These are phyloP conservation scores for Cutaneotrichosporon sp. DNA, from an alignment of 1,284 basidiomycete species.

Conservation along the genomic window DNA sequence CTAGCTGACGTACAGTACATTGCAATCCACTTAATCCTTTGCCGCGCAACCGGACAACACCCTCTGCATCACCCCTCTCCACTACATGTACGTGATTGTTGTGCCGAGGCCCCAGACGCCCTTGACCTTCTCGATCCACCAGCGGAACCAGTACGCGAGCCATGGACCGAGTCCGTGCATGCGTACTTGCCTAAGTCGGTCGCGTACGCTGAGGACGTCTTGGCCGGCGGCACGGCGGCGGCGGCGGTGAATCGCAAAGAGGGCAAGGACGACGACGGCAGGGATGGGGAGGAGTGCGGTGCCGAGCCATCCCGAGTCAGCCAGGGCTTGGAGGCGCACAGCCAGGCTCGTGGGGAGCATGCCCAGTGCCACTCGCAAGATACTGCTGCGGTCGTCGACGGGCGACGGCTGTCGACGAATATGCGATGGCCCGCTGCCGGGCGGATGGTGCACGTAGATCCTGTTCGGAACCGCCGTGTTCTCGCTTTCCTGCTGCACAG, in stretches of 20 bases:
- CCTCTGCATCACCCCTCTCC: neutral
- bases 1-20: no score
- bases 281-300: slow-evolving; percentile 10
- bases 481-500: slow-evolving; percentile 10
- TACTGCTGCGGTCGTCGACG: neutral
- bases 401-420: neutral
- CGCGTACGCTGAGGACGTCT: slow-evolving; percentile 10
- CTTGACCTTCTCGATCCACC: slow-evolving; percentile 37
- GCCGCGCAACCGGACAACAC: no score
- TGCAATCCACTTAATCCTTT: no score
- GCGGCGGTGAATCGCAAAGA: slow-evolving; percentile 11
- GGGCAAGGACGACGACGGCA: slow-evolving; percentile 5
- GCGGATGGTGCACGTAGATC: slow-evolving; percentile 8
- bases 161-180: slow-evolving; percentile 17
- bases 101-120: slow-evolving; percentile 45
- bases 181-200: slow-evolving; percentile 14
- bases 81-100: slow-evolving; percentile 42
- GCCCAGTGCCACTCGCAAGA: slow-evolving; percentile 1
- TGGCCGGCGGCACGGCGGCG: neutral
- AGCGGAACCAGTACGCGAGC: slow-evolving; percentile 30
- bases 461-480: slow-evolving; percentile 4
- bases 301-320: slow-evolving; percentile 9
- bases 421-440: neutral
- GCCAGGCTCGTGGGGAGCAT: slow-evolving; percentile 10
- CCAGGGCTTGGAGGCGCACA: slow-evolving; percentile 10